Conservation (phyloP, 2,329 filamentous ascomycete species). For the Clarireedia homoeocarpa region DNA sequence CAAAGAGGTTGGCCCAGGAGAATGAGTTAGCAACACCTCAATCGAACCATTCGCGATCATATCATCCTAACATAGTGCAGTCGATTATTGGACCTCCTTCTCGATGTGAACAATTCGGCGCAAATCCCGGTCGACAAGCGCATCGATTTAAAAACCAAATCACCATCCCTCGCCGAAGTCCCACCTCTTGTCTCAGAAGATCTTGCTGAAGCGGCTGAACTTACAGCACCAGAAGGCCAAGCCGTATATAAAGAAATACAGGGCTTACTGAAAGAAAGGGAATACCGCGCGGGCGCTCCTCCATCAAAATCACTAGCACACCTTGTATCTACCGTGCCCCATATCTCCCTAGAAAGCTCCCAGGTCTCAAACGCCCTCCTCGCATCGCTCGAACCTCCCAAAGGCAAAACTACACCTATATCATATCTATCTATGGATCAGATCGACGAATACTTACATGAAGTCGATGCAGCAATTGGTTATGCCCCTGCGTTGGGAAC, state of each 20-base stretch:
- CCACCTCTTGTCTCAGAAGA: constrained; percentile 22
- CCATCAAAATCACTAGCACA: constrained; percentile 25
- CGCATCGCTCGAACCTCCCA: constrained; percentile 33
- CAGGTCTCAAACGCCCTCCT: constrained; percentile 29
- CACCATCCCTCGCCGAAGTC: constrained; percentile 17
- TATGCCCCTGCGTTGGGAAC: constrained; percentile 24
- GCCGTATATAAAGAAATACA: constrained; percentile 23
- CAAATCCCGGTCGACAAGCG: constrained; percentile 70
- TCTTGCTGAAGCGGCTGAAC: constrained; percentile 16
- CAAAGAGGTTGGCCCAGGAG: constrained; percentile 78
- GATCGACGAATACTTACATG: constrained; percentile 65
- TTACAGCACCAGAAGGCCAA: constrained; percentile 22
- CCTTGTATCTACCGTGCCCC: constrained; percentile 22
- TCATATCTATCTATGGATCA: constrained; percentile 63
- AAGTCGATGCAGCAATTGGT: constrained; percentile 38
- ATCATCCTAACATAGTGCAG: constrained; percentile 37
- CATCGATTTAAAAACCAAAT: constrained; percentile 53
- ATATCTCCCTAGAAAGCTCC: constrained; percentile 16
- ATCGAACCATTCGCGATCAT: constrained; percentile 11
- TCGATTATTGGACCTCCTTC: constrained; percentile 77
- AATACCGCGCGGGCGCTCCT: constrained; percentile 10
- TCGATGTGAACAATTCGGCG: constrained; percentile 79
- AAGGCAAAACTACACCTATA: constrained; percentile 46
- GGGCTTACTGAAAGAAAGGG: constrained; percentile 21
- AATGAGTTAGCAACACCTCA: constrained; percentile 65